Conservation (phyloP, 176 grass and related monocot genomes). For the Lolium multiflorum region DNA sequence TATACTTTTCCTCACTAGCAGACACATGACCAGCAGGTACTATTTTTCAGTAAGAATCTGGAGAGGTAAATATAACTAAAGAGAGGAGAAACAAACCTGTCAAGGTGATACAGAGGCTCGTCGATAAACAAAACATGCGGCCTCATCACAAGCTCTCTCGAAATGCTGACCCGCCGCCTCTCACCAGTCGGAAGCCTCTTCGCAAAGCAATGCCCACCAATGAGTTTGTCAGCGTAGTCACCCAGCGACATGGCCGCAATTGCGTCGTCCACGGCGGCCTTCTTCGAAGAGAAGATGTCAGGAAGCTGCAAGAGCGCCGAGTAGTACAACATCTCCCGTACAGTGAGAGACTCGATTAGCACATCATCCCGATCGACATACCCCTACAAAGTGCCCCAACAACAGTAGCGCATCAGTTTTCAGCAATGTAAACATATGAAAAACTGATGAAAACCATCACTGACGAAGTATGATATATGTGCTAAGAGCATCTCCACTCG, state of each 20-base stretch:
- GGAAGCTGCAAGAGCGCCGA: slow-evolving; percentile 81
- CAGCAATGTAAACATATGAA: background rate
- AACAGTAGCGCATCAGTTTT: background rate
- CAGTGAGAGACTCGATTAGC: slow-evolving; percentile 83
- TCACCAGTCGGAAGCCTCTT: slow-evolving; percentile 72
- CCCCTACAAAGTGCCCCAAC: slow-evolving; percentile 55
- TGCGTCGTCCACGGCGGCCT: slow-evolving; percentile 73
- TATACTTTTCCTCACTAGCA: background rate
- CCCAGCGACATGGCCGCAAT: slow-evolving; percentile 80
- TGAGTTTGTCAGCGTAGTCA: slow-evolving; percentile 83
- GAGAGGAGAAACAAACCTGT: slow-evolving; percentile 60
- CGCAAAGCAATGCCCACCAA: slow-evolving; percentile 75
- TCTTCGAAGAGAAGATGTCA: slow-evolving; percentile 72
- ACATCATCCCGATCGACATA: slow-evolving; percentile 85
- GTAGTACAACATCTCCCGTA: slow-evolving; percentile 91
- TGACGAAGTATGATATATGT: background rate
- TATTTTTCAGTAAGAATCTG: background rate
- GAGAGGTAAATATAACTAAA: background rate
- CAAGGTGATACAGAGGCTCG: slow-evolving; percentile 89
- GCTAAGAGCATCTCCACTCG: too few species aligned
- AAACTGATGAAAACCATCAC: background rate
- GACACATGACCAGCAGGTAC: background rate
- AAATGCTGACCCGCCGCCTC: slow-evolving; percentile 87
- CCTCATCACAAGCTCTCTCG: slow-evolving; percentile 91
- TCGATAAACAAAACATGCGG: slow-evolving; percentile 89